Evolutionary conservation across 306 rosid species (phyloP).

Genomic region (Inga laurina): DNA sequence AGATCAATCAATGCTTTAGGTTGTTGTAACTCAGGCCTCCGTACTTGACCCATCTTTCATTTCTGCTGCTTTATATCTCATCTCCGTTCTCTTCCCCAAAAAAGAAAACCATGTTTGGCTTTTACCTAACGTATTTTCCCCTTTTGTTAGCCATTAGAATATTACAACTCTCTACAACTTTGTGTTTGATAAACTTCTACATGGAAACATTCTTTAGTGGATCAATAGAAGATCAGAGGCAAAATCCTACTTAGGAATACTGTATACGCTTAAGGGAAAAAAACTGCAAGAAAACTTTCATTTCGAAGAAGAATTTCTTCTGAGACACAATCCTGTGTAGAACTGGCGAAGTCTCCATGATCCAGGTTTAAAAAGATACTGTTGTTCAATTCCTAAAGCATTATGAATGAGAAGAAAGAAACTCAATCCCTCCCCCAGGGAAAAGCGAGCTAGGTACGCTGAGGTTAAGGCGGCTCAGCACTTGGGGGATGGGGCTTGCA

Average conservation of each 20-base stretch:
- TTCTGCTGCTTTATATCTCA: neutral
- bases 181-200: neutral
- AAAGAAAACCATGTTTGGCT: neutral
- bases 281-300: neutral
- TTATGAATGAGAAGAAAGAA: neutral
- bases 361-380: neutral
- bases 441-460: neutral
- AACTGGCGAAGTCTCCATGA: neutral
- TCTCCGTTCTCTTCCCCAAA: neutral
- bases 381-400: neutral
- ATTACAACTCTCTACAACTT: neutral
- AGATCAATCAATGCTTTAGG: constrained; percentile 38
- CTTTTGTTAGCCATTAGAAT: neutral
- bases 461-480: neutral
- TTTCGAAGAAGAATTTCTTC: neutral
- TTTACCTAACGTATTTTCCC: neutral
- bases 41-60: constrained; percentile 1
- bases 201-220: neutral
- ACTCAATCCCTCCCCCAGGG: neutral
- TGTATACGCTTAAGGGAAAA: neutral
- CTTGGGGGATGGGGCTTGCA: neutral
- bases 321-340: neutral
- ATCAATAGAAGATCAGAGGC: neutral
- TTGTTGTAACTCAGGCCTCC: constrained; percentile 20
- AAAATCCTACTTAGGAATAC: neutral